Percentiles rank a stretch among this genome's conserved stretches.
phyloP scores from a whole-genome alignment of 164 flowering plant species.

The Magnolia sinica region DNA sequence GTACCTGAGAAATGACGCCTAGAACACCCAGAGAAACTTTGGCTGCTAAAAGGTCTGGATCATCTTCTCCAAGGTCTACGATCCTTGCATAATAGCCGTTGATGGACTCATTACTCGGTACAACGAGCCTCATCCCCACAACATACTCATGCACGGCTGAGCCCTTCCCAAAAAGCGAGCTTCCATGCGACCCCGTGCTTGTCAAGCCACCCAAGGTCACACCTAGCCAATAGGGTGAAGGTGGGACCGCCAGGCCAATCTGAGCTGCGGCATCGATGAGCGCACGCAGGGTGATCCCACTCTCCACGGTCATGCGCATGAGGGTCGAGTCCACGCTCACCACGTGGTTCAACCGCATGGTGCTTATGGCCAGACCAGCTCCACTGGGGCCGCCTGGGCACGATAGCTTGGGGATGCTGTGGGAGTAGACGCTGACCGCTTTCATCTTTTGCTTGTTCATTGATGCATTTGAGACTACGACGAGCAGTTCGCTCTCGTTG shows the following conservation, averaged over 20 bases:
- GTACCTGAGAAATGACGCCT: neutral
- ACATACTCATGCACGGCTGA: neutral
- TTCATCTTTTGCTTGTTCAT: slow-evolving; percentile 36
- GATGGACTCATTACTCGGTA: neutral
- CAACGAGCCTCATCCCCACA: neutral
- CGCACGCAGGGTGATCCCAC: slow-evolving; percentile 26
- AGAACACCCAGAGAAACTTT: neutral
- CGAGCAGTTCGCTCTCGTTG: slow-evolving; percentile 37
- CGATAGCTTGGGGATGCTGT: slow-evolving; percentile 48
- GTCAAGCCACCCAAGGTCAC: neutral
- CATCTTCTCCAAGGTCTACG: neutral
- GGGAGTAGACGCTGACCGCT: slow-evolving; percentile 37
- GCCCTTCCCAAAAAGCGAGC: neutral
- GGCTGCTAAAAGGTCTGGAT: neutral
- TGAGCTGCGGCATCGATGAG: neutral
- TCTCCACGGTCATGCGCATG: slow-evolving; percentile 38
- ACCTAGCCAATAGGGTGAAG: neutral
- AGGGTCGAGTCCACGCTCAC: slow-evolving; percentile 21
- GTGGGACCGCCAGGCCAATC: neutral
- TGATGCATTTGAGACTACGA: slow-evolving; percentile 33
- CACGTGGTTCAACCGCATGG: slow-evolving; percentile 26
- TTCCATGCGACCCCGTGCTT: neutral
- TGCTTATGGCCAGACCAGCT: slow-evolving; percentile 45
- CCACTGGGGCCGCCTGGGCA: slow-evolving; percentile 39
- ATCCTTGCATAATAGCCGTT: neutral